These are phyloP conservation scores for Populus ilicifolia DNA, from an alignment of 345 rosid genomes.

Conservation along the genomic window DNA sequence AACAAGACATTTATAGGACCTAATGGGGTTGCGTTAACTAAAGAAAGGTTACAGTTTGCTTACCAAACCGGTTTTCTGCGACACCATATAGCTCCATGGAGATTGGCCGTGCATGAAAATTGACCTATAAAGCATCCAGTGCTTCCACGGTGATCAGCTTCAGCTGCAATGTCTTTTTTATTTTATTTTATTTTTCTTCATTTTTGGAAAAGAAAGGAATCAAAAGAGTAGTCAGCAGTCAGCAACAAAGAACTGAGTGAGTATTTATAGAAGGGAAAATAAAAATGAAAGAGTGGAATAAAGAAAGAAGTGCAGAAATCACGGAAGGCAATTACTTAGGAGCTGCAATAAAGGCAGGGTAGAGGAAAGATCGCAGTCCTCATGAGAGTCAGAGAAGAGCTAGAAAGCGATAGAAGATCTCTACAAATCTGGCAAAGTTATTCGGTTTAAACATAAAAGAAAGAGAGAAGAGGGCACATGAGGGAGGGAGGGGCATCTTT, in stretches of 20 bases:
- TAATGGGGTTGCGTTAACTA: not conserved
- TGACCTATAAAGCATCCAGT: not conserved
- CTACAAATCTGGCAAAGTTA: conserved; percentile 31
- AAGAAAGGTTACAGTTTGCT: not conserved
- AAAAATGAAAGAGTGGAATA: not conserved
- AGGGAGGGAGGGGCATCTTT: not conserved
- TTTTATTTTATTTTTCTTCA: not conserved
- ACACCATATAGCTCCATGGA: not conserved
- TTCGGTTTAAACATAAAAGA: not conserved
- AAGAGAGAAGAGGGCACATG: not conserved
- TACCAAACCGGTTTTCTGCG: not conserved
- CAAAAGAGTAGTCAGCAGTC: not conserved
- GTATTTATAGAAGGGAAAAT: not conserved
- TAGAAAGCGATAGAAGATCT: conserved; percentile 26
- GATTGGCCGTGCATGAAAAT: not conserved
- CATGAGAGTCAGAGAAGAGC: conserved; percentile 38
- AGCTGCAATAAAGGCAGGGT: not conserved
- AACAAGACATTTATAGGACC: not conserved
- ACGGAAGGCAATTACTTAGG: conserved; percentile 11
- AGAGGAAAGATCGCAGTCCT: conserved; percentile 31
- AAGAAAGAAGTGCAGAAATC: conserved; percentile 4
- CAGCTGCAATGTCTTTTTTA: not conserved
- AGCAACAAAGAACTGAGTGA: not conserved
- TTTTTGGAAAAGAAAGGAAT: not conserved
- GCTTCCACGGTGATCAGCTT: conserved; percentile 12